Evolutionary conservation across 176 grass and related monocot genomes (phyloP), one percentile per base, ranked within the genome.

Genomic region (Bothriochloa decipiens): DNA sequence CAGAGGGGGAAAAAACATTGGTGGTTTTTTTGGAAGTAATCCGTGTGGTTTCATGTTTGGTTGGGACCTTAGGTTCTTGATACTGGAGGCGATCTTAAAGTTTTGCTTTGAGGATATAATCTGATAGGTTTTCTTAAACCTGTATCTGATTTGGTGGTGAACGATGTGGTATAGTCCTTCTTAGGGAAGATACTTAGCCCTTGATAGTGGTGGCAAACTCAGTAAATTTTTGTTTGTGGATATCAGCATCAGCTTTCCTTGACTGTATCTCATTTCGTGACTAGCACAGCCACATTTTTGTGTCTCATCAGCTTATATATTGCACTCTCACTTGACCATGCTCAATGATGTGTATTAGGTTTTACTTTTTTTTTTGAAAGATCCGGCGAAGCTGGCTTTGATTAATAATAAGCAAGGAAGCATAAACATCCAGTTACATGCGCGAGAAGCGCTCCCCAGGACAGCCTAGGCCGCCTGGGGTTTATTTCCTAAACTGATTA

Each of bases 271-370:
- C n/a, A 28, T 50, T 71, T 23, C 40, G 4, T 84, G 55, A 58
- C n/a, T 53, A 73, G 37, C 66, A 79, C 72, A 46, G 58, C 25
- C 50, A 40, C 77, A 20, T 47, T 87, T 3, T 37, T 18, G 14
- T 46, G 75, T 13, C 37, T 61, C 26, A 80, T 69, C 69, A 81
- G 70, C 63, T 39, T 75, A 22, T n/a, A n/a, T n/a, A n/a, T 73
- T 84, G 69, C 69, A 85, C 26, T 80, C 23, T 78, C 15, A 46
- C 64, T 75, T 89, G 47, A 60, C 47, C 68, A 26, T 68, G 6
- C 20, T 80, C 11, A 41, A 45, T 45, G 28, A 28, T 81, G 82
- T 89, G 52, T 69, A 81, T 75, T 85, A 69, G 13, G 16, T 69
- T 47, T 32, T n/a, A n/a, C n/a, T n/a, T n/a, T n/a, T n/a, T n/a